Evolutionary conservation across 805 yeast species (phyloP).

Genomic region (Teunomyces stri): DNA sequence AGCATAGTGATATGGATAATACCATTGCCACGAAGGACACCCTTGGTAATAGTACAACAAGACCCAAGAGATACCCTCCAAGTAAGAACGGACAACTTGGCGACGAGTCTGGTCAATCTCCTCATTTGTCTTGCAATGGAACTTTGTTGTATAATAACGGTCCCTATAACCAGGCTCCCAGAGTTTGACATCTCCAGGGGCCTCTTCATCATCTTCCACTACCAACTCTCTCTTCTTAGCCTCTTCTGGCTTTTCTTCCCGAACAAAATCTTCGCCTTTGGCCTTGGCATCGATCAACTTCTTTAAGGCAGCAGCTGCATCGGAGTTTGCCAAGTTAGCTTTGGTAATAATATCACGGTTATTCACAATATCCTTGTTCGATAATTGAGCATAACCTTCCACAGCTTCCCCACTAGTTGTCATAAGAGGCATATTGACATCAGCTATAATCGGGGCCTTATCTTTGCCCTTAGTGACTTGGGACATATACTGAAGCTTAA

Average conservation of each 20-base stretch:
- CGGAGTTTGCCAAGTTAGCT: conserved; percentile 69
- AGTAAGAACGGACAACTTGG: conserved; percentile 66
- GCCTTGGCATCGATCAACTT: conserved; percentile 32
- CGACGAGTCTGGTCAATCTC: conserved; percentile 52
- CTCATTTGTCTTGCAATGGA: conserved; percentile 54
- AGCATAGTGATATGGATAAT: conserved; percentile 94
- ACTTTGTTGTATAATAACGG: conserved; percentile 78
- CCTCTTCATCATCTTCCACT: conserved; percentile 31
- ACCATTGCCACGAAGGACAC: conserved; percentile 99
- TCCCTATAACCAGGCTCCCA: conserved; percentile 86
- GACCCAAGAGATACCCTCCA: conserved; percentile 98
- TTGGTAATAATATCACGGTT: conserved; percentile 59
- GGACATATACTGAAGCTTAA: conserved; percentile 45
- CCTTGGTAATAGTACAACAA: conserved; percentile 92
- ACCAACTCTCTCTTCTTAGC: conserved; percentile 7
- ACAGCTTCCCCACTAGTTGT: conserved; percentile 73
- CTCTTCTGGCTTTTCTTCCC: conserved; percentile 11
- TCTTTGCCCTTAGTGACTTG: conserved; percentile 71
- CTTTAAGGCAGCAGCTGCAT: conserved; percentile 62
- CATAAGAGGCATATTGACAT: conserved; percentile 71
- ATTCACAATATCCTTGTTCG: conserved; percentile 69
- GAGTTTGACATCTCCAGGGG: conserved; percentile 51
- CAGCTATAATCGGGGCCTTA: conserved; percentile 68
- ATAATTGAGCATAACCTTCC: conserved; percentile 59
- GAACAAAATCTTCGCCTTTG: conserved; percentile 4